Percentiles rank a stretch among this genome's conserved stretches.
These are phyloP conservation scores for Mrakia gelida DNA, from an alignment of 768 basidiomycete species.

Conservation along the genomic window DNA sequence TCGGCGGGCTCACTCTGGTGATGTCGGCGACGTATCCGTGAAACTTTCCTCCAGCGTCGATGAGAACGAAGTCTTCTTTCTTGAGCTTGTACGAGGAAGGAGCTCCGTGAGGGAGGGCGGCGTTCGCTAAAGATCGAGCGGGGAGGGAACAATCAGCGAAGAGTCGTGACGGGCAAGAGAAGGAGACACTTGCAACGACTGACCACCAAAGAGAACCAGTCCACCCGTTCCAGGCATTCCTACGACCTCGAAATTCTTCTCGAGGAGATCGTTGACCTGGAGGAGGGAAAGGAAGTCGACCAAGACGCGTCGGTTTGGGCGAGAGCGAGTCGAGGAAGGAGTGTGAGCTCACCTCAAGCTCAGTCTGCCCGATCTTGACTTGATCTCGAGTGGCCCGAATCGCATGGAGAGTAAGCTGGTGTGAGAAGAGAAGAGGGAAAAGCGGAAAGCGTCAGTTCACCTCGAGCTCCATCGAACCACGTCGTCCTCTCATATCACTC, in stretches of 20 bases:
- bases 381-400: conserved; percentile 61
- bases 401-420: conserved; percentile 69
- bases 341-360: conserved; percentile 51
- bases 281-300: no score
- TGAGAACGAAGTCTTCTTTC: conserved; percentile 61
- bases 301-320: no score
- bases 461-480: not conserved
- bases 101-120: conserved; percentile 76
- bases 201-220: conserved; percentile 74
- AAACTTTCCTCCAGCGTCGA: conserved; percentile 67
- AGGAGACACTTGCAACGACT: conserved; percentile 34
- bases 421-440: not conserved
- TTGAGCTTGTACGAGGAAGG: conserved; percentile 63
- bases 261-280: conserved; percentile 55
- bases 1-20: conserved; percentile 56
- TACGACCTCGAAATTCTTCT: conserved; percentile 53
- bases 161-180: not conserved
- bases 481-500: conserved; percentile 27
- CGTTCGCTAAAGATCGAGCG: conserved; percentile 57
- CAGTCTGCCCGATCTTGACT: conserved; percentile 67
- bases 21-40: conserved; percentile 75
- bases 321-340: no score
- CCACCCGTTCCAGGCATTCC: conserved; percentile 58
- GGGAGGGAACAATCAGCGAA: not conserved
- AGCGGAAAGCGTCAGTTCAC: not conserved